Evolutionary conservation across 148 eudicot genomes (phyloP).

Genomic region (Amaranthus cruentus): DNA sequence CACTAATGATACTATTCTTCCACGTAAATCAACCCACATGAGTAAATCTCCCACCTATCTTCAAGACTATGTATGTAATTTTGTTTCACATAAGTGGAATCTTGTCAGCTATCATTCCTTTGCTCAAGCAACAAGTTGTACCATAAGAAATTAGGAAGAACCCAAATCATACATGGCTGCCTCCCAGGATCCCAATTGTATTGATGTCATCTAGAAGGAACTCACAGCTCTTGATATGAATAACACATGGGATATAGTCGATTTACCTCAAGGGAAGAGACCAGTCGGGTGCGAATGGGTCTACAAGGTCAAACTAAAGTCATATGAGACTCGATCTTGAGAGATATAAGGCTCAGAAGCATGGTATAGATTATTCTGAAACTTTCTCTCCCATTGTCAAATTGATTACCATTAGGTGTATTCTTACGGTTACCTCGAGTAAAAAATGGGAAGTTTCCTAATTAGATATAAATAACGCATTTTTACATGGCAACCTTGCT

Average conservation of each 20-base stretch:
- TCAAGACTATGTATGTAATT: background rate
- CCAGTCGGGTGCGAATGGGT: background rate
- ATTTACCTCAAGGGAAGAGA: background rate
- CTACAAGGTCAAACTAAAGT: background rate
- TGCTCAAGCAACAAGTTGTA: background rate
- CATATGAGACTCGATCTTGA: background rate
- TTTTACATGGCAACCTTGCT: background rate
- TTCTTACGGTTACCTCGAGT: background rate
- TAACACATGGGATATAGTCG: background rate
- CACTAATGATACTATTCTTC: too few species aligned
- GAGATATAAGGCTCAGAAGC: background rate
- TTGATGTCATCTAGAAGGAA: background rate
- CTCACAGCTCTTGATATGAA: background rate
- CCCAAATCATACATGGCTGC: background rate
- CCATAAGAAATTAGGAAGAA: background rate
- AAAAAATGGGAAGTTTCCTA: background rate
- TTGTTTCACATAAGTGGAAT: background rate
- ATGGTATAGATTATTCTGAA: background rate
- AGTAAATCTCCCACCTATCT: background rate
- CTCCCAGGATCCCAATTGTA: background rate
- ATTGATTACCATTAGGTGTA: background rate
- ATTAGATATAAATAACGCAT: background rate
- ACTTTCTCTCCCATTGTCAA: constrained; percentile 1
- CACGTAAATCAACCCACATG: background rate
- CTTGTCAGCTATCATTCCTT: background rate